Conservation (phyloP, 1,284 basidiomycete species). For the Flammula alnicola region DNA sequence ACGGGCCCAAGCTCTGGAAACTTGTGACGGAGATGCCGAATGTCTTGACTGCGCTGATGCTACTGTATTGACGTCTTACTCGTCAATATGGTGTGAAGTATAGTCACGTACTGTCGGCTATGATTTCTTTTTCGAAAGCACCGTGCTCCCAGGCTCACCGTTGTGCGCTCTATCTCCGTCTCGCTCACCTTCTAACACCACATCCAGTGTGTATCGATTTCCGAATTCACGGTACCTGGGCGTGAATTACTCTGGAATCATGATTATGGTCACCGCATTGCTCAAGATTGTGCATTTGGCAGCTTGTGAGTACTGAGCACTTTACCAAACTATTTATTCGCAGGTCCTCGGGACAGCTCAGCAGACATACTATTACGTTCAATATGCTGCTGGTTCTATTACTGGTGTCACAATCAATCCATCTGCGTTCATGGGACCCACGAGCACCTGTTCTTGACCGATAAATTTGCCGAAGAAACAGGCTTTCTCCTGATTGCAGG, state of each 20-base stretch:
- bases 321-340: background rate
- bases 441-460: background rate
- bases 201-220: constrained; percentile 8
- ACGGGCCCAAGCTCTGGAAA: too few species aligned
- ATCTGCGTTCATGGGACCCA: background rate
- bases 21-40: constrained; percentile 3
- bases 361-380: background rate
- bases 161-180: constrained; percentile 32
- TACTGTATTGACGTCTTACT: background rate
- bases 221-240: constrained; percentile 1
- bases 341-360: constrained; percentile 3
- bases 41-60: background rate
- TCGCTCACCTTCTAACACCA: constrained; percentile 27
- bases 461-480: background rate
- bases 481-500: background rate
- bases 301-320: too few species aligned
- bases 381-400: constrained; percentile 4
- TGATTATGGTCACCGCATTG: background rate
- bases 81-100: constrained; percentile 15
- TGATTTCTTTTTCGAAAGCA: constrained; percentile 16
- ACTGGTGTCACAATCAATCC: constrained; percentile 1
- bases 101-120: constrained; percentile 11
- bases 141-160: constrained; percentile 12
- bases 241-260: constrained; percentile 2
- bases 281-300: background rate